Conservation (phyloP, 805 yeast genomes). For the Kodamaea neixiangensis region DNA sequence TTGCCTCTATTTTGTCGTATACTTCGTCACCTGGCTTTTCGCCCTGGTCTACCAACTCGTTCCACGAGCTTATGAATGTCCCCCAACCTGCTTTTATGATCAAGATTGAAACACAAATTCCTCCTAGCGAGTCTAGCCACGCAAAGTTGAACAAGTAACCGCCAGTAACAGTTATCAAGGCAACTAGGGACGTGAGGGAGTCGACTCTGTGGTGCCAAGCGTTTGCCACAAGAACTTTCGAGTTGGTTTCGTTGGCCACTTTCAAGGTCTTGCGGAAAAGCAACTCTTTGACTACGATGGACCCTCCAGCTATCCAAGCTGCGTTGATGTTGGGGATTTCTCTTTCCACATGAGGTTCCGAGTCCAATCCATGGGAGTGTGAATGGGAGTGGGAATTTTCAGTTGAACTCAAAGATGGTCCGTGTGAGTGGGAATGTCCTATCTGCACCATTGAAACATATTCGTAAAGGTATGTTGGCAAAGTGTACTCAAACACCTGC, state of each 20-base stretch:
- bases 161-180: constrained; percentile 81
- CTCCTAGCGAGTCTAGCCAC: constrained; percentile 93
- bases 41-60: constrained; percentile 79
- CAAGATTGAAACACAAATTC: constrained; percentile 77
- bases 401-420: background rate
- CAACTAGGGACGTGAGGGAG: constrained; percentile 87
- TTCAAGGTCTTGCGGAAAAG: constrained; percentile 79
- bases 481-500: constrained; percentile 63
- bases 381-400: constrained; percentile 23
- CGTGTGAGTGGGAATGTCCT: constrained; percentile 49
- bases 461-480: constrained; percentile 65
- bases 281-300: constrained; percentile 86
- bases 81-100: constrained; percentile 83
- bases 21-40: constrained; percentile 51
- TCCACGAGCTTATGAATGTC: constrained; percentile 67
- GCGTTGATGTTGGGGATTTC: constrained; percentile 71
- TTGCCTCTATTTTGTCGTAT: constrained; percentile 43
- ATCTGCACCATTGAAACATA: constrained; percentile 48
- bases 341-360: constrained; percentile 3
- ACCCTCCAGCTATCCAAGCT: constrained; percentile 93
- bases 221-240: constrained; percentile 90
- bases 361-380: constrained; percentile 1
- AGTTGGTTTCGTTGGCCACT: constrained; percentile 74
- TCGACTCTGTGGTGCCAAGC: constrained; percentile 99
- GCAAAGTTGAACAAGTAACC: constrained; percentile 76